These are phyloP conservation scores for Rhexocercosporidium sp. DNA, from an alignment of 2,329 filamentous ascomycete genomes.

Conservation along the genomic window DNA sequence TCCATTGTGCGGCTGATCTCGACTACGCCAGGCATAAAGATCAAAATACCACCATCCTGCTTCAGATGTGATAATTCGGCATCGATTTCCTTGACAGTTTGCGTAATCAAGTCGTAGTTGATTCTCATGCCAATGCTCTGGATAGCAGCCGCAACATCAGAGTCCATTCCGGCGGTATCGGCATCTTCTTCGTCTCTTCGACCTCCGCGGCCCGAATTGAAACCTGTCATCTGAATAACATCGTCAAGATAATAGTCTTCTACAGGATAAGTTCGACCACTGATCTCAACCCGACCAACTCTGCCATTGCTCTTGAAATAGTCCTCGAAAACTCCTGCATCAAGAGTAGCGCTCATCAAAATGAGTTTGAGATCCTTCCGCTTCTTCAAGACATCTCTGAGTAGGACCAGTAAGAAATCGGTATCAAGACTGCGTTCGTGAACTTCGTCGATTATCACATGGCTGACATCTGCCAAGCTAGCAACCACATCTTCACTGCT, in stretches of 20 bases:
- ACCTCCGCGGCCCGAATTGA: constrained; percentile 53
- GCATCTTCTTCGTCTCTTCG: constrained; percentile 48
- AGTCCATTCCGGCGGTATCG: constrained; percentile 53
- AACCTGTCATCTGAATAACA: constrained; percentile 79
- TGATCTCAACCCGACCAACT: constrained; percentile 85
- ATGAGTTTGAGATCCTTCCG: constrained; percentile 85
- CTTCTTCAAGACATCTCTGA: constrained; percentile 78
- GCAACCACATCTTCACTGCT: constrained; percentile 79
- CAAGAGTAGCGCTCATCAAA: constrained; percentile 94
- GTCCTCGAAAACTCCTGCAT: constrained; percentile 80
- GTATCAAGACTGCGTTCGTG: constrained; percentile 95
- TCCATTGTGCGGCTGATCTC: constrained; percentile 87
- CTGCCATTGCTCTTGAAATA: constrained; percentile 77
- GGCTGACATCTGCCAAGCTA: constrained; percentile 87
- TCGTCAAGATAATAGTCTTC: constrained; percentile 91
- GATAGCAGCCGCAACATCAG: constrained; percentile 71
- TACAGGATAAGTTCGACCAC: constrained; percentile 88
- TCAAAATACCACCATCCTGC: constrained; percentile 85
- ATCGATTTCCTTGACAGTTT: constrained; percentile 83
- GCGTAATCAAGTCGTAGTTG: constrained; percentile 86
- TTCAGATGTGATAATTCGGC: constrained; percentile 67
- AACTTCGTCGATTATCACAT: constrained; percentile 95
- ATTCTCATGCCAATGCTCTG: constrained; percentile 80
- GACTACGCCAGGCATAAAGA: constrained; percentile 89
- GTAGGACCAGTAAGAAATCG: constrained; percentile 87